Percentiles rank a stretch among this genome's conserved stretches.
Conservation (phyloP, 2,329 filamentous ascomycete genomes). For the Colletotrichum acutatum region DNA sequence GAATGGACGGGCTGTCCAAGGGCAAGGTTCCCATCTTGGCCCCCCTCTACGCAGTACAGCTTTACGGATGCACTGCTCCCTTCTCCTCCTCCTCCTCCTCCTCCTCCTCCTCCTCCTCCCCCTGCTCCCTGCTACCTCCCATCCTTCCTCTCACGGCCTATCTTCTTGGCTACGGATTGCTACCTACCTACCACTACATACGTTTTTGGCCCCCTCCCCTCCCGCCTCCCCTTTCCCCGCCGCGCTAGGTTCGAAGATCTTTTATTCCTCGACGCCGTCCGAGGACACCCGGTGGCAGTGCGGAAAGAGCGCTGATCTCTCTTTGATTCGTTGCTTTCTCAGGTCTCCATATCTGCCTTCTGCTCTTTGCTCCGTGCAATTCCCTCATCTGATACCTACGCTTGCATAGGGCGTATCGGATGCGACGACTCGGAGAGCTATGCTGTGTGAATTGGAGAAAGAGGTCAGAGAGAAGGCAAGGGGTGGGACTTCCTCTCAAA, state of each 20-base stretch:
- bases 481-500: not conserved
- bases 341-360: too few relatives aligned
- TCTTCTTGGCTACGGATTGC: not conserved
- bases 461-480: not conserved
- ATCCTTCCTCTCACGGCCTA: not conserved
- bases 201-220: not conserved
- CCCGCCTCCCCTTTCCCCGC: conserved; percentile 13
- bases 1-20: not conserved
- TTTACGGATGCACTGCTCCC: too few relatives aligned
- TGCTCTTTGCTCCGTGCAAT: not conserved
- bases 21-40: conserved; percentile 10
- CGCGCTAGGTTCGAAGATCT: conserved; percentile 31
- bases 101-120: not conserved
- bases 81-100: too few relatives aligned
- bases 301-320: conserved; percentile 5
- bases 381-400: conserved; percentile 3
- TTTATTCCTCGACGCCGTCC: conserved; percentile 11
- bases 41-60: not conserved
- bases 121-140: not conserved
- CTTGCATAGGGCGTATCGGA: conserved; percentile 3
- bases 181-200: not conserved
- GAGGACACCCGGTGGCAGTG: conserved; percentile 19
- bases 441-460: not conserved
- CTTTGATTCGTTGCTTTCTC: not conserved
- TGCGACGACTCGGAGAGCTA: not conserved